These are phyloP conservation scores for Salix udensis DNA, from an alignment of 345 rosid genomes.

Conservation along the genomic window DNA sequence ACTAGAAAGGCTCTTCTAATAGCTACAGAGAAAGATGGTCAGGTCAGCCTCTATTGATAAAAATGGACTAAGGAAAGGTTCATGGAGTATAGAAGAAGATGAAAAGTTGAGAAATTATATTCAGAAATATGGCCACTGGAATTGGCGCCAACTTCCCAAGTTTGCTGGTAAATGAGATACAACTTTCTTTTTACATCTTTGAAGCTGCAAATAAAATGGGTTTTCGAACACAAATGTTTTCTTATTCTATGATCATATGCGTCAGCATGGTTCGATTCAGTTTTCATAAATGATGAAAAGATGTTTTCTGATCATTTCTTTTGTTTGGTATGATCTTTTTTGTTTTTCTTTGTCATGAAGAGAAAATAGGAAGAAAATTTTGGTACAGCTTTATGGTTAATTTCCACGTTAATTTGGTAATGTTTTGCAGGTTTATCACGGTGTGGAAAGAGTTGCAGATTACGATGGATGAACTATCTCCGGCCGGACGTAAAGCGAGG, in stretches of 20 bases:
- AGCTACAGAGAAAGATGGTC: slow-evolving; percentile 25
- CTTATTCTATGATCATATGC: background rate
- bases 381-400: background rate
- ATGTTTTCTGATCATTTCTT: background rate
- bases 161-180: slow-evolving; percentile 23
- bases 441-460: slow-evolving; percentile 46
- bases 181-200: background rate
- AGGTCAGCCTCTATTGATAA: slow-evolving; percentile 28
- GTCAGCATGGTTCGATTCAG: background rate
- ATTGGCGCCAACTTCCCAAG: slow-evolving; percentile 39
- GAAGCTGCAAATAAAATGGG: background rate
- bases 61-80: slow-evolving; percentile 40
- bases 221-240: background rate
- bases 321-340: background rate
- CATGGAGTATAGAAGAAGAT: slow-evolving; percentile 45
- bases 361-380: background rate
- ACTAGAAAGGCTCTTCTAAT: background rate
- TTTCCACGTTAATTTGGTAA: background rate
- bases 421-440: slow-evolving; percentile 30
- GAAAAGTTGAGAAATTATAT: slow-evolving; percentile 27
- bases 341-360: too few relatives aligned
- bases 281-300: background rate
- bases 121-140: slow-evolving; percentile 28
- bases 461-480: slow-evolving; percentile 44
- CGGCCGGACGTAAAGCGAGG: slow-evolving; percentile 38